Evolutionary conservation across 768 basidiomycete species (phyloP), one percentile per base, ranked within the genome.

Genomic region (Solioccasus polychromus): DNA sequence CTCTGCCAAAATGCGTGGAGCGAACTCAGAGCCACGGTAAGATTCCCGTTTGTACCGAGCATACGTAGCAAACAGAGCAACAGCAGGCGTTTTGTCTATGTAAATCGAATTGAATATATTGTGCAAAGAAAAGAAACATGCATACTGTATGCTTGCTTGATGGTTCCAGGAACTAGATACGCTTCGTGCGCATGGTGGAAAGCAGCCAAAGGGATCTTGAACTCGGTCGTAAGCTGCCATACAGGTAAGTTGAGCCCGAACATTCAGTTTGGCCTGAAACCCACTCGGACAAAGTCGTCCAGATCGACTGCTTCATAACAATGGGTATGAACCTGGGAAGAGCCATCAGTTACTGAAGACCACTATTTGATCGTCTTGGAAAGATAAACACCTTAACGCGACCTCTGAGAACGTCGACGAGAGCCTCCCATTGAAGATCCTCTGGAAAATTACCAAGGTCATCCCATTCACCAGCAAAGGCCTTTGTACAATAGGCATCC

Each of bases 151-250:
- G 84, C 80, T 63, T 77, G 71, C 66, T 92, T 94, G 50, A 97
- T 68, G 4, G 86, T 68, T 19, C 81, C 80, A 1, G 92, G 89
- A 19, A 93, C 85, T n/a, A 96, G 76, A 67, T 90, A 96, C 2
- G 91, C 80, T 62, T 95, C 92, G 44, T 90, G 83, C 7, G 92
- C 93, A 59, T 90, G 86, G 57, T 93, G 90, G 59, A 93, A 82
- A 6, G 88, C 85, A 6, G 86, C 79, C 23, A 93, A 73, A 2
- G 81, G 76, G 59, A 92, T 92, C 55, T 90, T 70, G 72, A 94
- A 97, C 66, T 96, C 93, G 60, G 94, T 89, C 26, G 89, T 82
- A 39, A 96, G 74, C 80, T 92, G 17, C 20, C 8, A 35, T 23
- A 28, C 7, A 28, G 39, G 38, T 49, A 42, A 28, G 36, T n/a